phyloP scores from a whole-genome alignment of 257 asterid species.

The Jasminum sambac region DNA sequence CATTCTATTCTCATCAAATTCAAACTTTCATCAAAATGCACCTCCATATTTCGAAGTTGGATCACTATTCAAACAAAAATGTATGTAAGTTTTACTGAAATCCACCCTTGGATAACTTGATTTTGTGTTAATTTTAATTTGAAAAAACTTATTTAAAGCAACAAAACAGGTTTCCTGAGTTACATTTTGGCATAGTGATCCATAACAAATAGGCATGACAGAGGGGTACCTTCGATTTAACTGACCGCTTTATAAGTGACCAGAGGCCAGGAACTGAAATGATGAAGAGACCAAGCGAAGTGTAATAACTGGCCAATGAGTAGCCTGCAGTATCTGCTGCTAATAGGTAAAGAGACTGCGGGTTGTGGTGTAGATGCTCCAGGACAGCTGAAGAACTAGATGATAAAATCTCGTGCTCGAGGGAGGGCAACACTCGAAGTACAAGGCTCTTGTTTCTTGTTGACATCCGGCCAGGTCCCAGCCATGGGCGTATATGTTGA shows the following conservation, averaged over 20 bases:
- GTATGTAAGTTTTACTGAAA: neutral
- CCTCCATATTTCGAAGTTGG: no score
- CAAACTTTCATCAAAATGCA: no score
- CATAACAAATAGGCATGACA: neutral
- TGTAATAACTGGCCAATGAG: slow-evolving; percentile 92
- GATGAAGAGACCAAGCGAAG: slow-evolving; percentile 88
- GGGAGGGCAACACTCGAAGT: slow-evolving; percentile 33
- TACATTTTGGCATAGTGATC: neutral
- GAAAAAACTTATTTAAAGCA: neutral
- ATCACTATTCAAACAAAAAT: no score
- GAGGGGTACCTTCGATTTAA: slow-evolving; percentile 76
- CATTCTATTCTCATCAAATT: neutral
- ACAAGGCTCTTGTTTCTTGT: slow-evolving; percentile 31
- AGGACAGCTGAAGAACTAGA: slow-evolving; percentile 33
- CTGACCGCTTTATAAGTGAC: slow-evolving; percentile 98
- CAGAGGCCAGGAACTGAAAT: slow-evolving; percentile 97
- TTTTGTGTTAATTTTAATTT: no score
- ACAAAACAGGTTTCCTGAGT: neutral
- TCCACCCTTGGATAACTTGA: neutral
- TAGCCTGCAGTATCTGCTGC: slow-evolving; percentile 77
- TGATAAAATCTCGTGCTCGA: slow-evolving; percentile 26
- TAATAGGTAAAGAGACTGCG: slow-evolving; percentile 51
- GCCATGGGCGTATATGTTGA: slow-evolving; percentile 24
- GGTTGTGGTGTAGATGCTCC: slow-evolving; percentile 47
- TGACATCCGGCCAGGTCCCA: slow-evolving; percentile 19